Evolutionary conservation across 2,329 filamentous ascomycete species (phyloP), one percentile per base, ranked within the genome.

Genomic region (Endothia cerciana): DNA sequence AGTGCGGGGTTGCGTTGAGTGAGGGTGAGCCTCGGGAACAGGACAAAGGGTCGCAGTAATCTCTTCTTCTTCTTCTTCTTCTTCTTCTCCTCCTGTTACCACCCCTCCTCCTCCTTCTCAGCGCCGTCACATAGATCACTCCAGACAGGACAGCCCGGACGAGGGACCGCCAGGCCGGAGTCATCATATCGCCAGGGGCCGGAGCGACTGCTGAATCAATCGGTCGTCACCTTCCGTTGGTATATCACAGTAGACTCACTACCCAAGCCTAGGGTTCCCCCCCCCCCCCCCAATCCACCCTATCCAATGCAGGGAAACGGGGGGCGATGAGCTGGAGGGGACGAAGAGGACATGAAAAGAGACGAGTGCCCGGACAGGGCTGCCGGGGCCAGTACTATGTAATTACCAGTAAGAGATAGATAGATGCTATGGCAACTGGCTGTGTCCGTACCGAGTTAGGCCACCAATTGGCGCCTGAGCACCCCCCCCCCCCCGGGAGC

Each of bases 241-340:
- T 51, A 22, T 51, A 22, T 51, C 47, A 51, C 22, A 51, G 25
- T 30, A 17, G 25, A 51, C 11, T 49, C 8, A 22, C 45, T 22
- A 49, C 15, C 7, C 45, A 49, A 25, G 45, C n/a, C 10, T 25
- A 8, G 8, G n/a, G n/a, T n/a, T 11, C 43, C 43, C 43, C 43
- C 19, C 43, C 43, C 43, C 2, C 45, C 45, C 13, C 25, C 47
- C 3, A 28, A 25, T 30, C 47, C 47, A 51, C 47, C 28, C 47
- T 49, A 51, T 51, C 47, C 25, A 28, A 51, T 51, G 47, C 47
- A 51, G 15, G 47, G 25, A 17, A 15, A 51, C 47, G 47, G 47
- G n/a, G 22, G 47, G 47, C 47, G n/a, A 51, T 30, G 11, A 51
- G 47, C 47, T 22, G 47, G 25, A 51, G 47, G 47, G 47, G 25